A percentile compares a stretch with the other conserved stretches of the same genome.
Evolutionary conservation across 306 rosid genomes (phyloP).

Genomic region (Quercus parvula): DNA sequence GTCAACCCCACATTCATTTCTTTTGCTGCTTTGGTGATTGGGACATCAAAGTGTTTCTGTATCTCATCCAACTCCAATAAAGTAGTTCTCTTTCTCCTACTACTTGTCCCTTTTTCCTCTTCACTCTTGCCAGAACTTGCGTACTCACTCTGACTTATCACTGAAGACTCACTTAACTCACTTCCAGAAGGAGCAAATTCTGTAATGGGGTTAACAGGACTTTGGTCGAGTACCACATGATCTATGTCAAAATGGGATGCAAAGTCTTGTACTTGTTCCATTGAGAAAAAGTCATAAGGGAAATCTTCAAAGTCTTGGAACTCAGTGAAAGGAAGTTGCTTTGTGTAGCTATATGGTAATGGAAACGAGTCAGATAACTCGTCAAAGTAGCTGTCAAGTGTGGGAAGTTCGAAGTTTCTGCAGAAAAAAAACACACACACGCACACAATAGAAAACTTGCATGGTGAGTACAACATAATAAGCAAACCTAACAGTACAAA

Average conservation of each 20-base stretch:
- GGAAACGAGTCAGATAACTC: constrained; percentile 5
- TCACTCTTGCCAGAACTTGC: constrained; percentile 16
- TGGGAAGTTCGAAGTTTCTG: constrained; percentile 40
- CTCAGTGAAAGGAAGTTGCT: constrained; percentile 23
- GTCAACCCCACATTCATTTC: constrained; percentile 69
- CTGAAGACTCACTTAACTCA: constrained; percentile 1
- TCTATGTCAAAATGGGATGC: constrained; percentile 17
- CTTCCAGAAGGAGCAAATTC: background rate
- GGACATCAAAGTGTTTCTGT: constrained; percentile 53
- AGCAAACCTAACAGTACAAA: background rate
- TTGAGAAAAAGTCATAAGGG: constrained; percentile 12
- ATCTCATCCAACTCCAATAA: constrained; percentile 39
- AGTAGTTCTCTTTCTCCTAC: background rate
- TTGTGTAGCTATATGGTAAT: constrained; percentile 8
- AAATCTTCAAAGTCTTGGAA: constrained; percentile 35
- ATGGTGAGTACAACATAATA: background rate
- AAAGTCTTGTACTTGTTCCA: background rate
- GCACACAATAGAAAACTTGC: background rate
- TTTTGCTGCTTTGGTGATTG: constrained; percentile 65
- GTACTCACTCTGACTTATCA: constrained; percentile 18
- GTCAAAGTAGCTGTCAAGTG: constrained; percentile 21
- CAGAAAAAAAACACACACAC: background rate
- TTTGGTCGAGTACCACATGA: constrained; percentile 19
- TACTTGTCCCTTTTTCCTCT: background rate
- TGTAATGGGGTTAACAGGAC: constrained; percentile 14